Conservation (phyloP, 2,329 filamentous ascomycete species). For the Fusarium penzigii region DNA sequence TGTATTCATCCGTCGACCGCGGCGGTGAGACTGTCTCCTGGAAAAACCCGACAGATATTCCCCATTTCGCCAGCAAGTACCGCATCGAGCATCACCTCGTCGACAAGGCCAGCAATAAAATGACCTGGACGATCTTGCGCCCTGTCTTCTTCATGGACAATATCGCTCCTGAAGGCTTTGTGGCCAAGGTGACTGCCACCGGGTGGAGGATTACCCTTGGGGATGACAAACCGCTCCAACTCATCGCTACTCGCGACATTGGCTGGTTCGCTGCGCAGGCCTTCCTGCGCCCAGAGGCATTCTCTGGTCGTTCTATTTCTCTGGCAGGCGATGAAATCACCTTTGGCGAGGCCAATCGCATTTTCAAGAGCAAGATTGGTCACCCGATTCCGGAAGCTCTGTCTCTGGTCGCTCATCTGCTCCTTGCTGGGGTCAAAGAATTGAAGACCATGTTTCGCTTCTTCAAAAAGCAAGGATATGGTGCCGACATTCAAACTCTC, state of each 20-base stretch:
- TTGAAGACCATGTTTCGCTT: conserved; percentile 18
- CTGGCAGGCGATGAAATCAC: conserved; percentile 20
- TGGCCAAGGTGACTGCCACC: conserved; percentile 33
- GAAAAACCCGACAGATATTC: conserved; percentile 22
- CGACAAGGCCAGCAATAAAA: conserved; percentile 21
- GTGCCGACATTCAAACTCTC: conserved; percentile 11
- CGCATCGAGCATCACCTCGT: conserved; percentile 16
- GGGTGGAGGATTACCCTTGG: conserved; percentile 22
- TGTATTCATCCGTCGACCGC: conserved; percentile 28
- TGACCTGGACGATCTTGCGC: conserved; percentile 59
- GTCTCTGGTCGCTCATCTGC: conserved; percentile 10
- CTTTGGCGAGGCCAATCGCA: conserved; percentile 9
- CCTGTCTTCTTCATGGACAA: conserved; percentile 61
- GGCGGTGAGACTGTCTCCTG: conserved; percentile 28
- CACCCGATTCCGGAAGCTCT: conserved; percentile 10
- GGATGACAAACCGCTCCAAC: conserved; percentile 31
- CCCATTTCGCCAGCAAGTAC: conserved; percentile 22
- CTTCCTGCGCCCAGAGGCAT: conserved; percentile 35
- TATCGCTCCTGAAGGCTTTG: conserved; percentile 27
- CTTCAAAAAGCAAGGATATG: conserved; percentile 19
- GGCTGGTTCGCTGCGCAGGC: conserved; percentile 42
- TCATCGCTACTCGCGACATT: conserved; percentile 42
- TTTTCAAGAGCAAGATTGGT: conserved; percentile 4
- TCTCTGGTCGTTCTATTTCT: conserved; percentile 9
- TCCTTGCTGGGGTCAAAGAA: conserved; percentile 13